A percentile compares a stretch with the other conserved stretches of the same genome.
Conservation (phyloP, 495 filamentous ascomycete genomes). For the Zalerion maritima region DNA sequence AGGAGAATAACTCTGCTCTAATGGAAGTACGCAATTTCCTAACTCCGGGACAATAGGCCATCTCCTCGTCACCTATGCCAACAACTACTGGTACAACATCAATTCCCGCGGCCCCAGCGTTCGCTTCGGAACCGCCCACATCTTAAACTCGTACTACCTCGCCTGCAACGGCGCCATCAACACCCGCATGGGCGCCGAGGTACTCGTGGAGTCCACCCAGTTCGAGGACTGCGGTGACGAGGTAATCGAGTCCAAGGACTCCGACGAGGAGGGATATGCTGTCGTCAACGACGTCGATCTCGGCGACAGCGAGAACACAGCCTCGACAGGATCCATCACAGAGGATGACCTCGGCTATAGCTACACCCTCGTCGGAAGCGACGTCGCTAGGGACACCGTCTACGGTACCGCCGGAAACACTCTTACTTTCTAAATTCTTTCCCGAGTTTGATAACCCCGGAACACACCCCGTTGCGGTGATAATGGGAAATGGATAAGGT, state of each 20-base stretch:
- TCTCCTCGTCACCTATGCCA: slow-evolving; percentile 35
- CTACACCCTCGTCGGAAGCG: slow-evolving; percentile 6
- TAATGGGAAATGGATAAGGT: no score
- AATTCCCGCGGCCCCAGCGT: slow-evolving; percentile 37
- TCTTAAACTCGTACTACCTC: slow-evolving; percentile 22
- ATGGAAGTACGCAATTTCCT: no score
- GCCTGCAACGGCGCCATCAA: slow-evolving; percentile 35
- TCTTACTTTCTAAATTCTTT: no score
- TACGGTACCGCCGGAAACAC: neutral
- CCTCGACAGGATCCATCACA: slow-evolving; percentile 30
- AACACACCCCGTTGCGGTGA: no score
- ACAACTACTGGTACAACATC: slow-evolving; percentile 43
- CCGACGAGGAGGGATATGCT: slow-evolving; percentile 31
- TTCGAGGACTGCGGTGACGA: no score
- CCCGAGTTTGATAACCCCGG: no score
- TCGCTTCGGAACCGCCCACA: slow-evolving; percentile 37
- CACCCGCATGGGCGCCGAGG: slow-evolving; percentile 34
- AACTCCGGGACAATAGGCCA: slow-evolving; percentile 31
- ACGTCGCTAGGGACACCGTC: slow-evolving; percentile 10
- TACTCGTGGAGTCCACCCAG: slow-evolving; percentile 33
- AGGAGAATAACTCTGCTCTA: neutral
- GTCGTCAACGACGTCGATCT: slow-evolving; percentile 33
- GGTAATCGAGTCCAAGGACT: slow-evolving; percentile 31
- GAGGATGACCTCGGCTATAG: no score
- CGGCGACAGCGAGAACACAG: slow-evolving; percentile 32